A percentile compares a stretch with the other conserved stretches of the same genome.
phyloP scores from a whole-genome alignment of 2,329 filamentous ascomycete species.

The Diplodia seriata region DNA sequence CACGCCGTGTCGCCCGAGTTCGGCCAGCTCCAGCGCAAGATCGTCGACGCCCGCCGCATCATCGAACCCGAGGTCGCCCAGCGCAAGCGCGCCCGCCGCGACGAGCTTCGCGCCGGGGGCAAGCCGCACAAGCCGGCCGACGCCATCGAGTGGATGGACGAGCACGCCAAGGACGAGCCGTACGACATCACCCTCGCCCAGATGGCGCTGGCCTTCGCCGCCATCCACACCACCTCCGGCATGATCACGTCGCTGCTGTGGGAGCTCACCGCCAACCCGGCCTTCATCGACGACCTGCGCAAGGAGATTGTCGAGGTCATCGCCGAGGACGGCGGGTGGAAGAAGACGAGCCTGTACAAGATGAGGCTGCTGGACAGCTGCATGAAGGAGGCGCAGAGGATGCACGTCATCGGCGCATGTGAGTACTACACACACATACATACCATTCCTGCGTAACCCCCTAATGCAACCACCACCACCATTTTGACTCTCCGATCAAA shows the following conservation, averaged over 20 bases:
- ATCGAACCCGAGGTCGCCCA: slow-evolving; percentile 46
- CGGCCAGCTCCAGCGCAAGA: slow-evolving; percentile 37
- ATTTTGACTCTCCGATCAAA: neutral
- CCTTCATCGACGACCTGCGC: slow-evolving; percentile 11
- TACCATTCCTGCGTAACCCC: slow-evolving; percentile 10
- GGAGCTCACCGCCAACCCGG: neutral
- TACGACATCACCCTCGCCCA: slow-evolving; percentile 34
- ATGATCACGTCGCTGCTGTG: slow-evolving; percentile 17
- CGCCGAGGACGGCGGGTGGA: slow-evolving; percentile 37
- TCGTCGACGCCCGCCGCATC: slow-evolving; percentile 36
- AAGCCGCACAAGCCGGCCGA: slow-evolving; percentile 31
- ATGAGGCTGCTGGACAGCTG: slow-evolving; percentile 53
- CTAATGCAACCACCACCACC: no score
- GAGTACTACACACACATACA: neutral
- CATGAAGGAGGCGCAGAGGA: slow-evolving; percentile 51
- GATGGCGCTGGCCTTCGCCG: slow-evolving; percentile 34
- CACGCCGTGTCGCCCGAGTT: slow-evolving; percentile 35
- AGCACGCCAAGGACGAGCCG: slow-evolving; percentile 34
- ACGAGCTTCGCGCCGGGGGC: slow-evolving; percentile 35
- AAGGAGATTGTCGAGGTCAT: slow-evolving; percentile 1
- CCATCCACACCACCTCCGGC: slow-evolving; percentile 35
- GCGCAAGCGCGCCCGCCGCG: slow-evolving; percentile 36
- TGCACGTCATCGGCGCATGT: slow-evolving; percentile 6
- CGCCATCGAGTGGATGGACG: slow-evolving; percentile 34
- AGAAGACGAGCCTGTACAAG: slow-evolving; percentile 48